Conservation (phyloP, 768 basidiomycete genomes). For the Tremella fuciformis region DNA sequence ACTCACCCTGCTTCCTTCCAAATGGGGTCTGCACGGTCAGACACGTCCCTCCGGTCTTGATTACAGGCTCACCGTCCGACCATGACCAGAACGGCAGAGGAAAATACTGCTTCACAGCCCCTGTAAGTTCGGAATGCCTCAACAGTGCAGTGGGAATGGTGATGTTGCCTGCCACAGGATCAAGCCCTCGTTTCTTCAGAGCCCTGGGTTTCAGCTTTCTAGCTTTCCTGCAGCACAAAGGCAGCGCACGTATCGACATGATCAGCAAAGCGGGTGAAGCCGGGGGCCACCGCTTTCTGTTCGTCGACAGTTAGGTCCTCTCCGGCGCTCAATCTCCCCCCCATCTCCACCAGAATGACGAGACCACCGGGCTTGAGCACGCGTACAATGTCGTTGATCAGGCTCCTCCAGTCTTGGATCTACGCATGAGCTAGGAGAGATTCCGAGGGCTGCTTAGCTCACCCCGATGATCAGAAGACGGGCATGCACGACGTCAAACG, state of each 20-base stretch:
- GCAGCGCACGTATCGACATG: slow-evolving; percentile 10
- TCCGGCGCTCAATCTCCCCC: slow-evolving; percentile 8
- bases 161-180: slow-evolving; percentile 9
- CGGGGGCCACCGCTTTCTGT: slow-evolving; percentile 6
- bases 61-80: slow-evolving; percentile 13
- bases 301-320: slow-evolving; percentile 11
- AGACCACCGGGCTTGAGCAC: slow-evolving; percentile 19
- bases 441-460: background rate
- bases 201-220: background rate
- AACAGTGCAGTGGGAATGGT: slow-evolving; percentile 8
- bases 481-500: slow-evolving; percentile 24
- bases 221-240: background rate
- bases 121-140: slow-evolving; percentile 4
- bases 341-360: slow-evolving; percentile 12
- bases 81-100: slow-evolving; percentile 19
- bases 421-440: slow-evolving; percentile 5
- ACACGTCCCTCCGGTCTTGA: background rate
- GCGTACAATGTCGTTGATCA: slow-evolving; percentile 11
- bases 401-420: slow-evolving; percentile 15
- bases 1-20: slow-evolving; percentile 9
- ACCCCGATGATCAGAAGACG: slow-evolving; percentile 19
- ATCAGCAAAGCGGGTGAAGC: slow-evolving; percentile 12
- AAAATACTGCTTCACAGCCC: slow-evolving; percentile 7
- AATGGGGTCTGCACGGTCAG: background rate
- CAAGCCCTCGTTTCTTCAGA: slow-evolving; percentile 11